Evolutionary conservation across 1,139 yeast genomes (phyloP), one percentile per base, ranked within the genome.

Genomic region (Taphrina betulina): DNA sequence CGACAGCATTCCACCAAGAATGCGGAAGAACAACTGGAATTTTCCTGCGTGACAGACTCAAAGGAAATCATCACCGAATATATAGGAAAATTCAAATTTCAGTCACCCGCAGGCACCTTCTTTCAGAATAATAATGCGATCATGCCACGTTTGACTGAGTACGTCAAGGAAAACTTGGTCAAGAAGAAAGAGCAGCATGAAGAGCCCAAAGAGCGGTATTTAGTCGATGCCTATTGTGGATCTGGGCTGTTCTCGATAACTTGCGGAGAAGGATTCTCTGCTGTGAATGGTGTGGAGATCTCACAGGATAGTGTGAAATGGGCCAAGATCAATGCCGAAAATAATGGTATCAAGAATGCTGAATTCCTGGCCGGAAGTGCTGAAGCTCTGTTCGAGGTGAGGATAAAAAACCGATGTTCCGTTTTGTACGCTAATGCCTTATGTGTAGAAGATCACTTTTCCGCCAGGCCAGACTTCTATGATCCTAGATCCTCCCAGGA

Each of bases 201-300:
- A 20, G 40, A 48, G 17, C 64, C 66, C 12, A 68, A 69, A 26
- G 72, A 43, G 22, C 37, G 70, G 61, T 89, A 83, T 68, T 74
- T 92, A 56, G 96, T 92, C 24, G 98, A 92, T 69, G 96, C 98
- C 0, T 92, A 92, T 72, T 92, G 98, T 75, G 98, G 98, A 2
- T 87, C 96, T 2, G 98, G 98, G 0, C 73, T 92, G 51, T 92
- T 92, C 69, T 85, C 95, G 59, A 83, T 92, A 57, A 82, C 96
- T 5, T 85, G 95, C 65, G 83, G 95, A 22, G 72, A 78, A 20
- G 83, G 85, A 40, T 95, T 89, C 12, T 83, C 85, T 43, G 78
- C 78, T 63, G 95, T 89, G 1, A 80, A 88, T 62, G 98, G 98
- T 29, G 98, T 92, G 23, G 98, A 92, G 69, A 90, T 92, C 8